These are phyloP conservation scores for Huntiella omanensis DNA, from an alignment of 2,329 filamentous ascomycete genomes.

Conservation along the genomic window DNA sequence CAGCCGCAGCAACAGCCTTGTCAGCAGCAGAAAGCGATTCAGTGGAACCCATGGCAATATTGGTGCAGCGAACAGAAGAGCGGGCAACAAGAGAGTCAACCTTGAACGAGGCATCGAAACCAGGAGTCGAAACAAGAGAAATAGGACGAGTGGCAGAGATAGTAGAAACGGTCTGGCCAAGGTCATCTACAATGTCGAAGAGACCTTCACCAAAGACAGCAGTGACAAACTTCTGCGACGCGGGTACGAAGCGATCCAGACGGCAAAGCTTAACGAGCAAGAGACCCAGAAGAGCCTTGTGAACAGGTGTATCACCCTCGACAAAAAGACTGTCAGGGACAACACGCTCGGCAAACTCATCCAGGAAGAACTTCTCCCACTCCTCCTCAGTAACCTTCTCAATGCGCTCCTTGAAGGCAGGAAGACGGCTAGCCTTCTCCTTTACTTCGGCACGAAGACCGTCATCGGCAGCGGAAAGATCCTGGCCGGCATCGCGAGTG, in stretches of 20 bases:
- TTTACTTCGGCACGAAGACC: slow-evolving; percentile 44
- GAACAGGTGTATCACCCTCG: slow-evolving; percentile 35
- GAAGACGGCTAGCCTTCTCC: slow-evolving; percentile 46
- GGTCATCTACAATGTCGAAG: slow-evolving; percentile 68
- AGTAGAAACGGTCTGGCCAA: slow-evolving; percentile 67
- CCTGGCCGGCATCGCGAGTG: slow-evolving; percentile 52
- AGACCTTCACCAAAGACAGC: slow-evolving; percentile 70
- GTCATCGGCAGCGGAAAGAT: slow-evolving; percentile 37
- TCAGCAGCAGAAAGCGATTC: slow-evolving; percentile 84
- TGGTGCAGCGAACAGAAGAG: slow-evolving; percentile 65
- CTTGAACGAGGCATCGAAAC: slow-evolving; percentile 98
- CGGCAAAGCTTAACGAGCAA: slow-evolving; percentile 87
- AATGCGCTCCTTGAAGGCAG: slow-evolving; percentile 54
- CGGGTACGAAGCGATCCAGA: slow-evolving; percentile 84
- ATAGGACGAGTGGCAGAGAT: slow-evolving; percentile 73
- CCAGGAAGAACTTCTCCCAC: slow-evolving; percentile 68
- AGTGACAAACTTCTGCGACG: slow-evolving; percentile 75
- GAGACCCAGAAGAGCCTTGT: slow-evolving; percentile 65
- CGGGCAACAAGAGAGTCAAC: slow-evolving; percentile 87
- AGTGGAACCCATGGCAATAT: slow-evolving; percentile 98
- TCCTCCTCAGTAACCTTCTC: slow-evolving; percentile 39
- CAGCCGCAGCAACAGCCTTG: slow-evolving; percentile 84
- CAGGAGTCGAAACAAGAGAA: slow-evolving; percentile 80
- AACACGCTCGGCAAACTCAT: slow-evolving; percentile 71
- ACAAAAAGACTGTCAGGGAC: slow-evolving; percentile 58